Conservation (phyloP, 805 yeast species). For the Candida dajiaensis region DNA sequence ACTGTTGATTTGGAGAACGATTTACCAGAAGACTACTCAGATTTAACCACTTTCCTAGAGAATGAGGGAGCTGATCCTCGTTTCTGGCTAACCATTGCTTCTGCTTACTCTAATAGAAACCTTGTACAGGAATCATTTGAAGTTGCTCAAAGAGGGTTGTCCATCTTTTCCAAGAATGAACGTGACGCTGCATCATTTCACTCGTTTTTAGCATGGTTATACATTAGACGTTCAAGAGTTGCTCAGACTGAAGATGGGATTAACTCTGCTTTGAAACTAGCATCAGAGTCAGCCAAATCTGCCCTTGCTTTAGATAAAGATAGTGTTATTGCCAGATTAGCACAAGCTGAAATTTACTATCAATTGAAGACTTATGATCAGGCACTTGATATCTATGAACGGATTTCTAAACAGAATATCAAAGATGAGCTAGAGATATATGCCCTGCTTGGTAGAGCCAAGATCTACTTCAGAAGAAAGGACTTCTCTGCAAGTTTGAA, state of each 20-base stretch:
- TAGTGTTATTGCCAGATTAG: conserved; percentile 47
- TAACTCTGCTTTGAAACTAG: conserved; percentile 30
- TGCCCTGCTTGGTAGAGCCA: conserved; percentile 83
- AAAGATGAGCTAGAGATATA: conserved; percentile 56
- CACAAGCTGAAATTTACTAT: conserved; percentile 60
- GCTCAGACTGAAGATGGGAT: conserved; percentile 20
- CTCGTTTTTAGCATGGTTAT: conserved; percentile 69
- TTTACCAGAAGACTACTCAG: conserved; percentile 84
- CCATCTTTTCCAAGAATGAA: conserved; percentile 7
- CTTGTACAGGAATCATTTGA: conserved; percentile 51
- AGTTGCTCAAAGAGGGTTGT: conserved; percentile 10
- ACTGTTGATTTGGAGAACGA: conserved; percentile 77
- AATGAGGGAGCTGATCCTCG: conserved; percentile 72
- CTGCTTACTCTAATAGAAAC: conserved; percentile 66
- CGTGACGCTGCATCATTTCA: conserved; percentile 45
- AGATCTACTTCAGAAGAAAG: conserved; percentile 63
- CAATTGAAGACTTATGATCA: conserved; percentile 60
- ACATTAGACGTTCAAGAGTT: conserved; percentile 39
- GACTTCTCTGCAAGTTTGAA: conserved; percentile 71
- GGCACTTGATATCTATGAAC: conserved; percentile 65
- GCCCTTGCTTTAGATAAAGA: conserved; percentile 42
- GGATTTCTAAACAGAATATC: conserved; percentile 40
- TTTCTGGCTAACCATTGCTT: conserved; percentile 80
- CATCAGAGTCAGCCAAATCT: conserved; percentile 40
- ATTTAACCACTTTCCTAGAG: conserved; percentile 68